These are phyloP conservation scores for Lyophyllum shimeji DNA, from an alignment of 768 basidiomycete species.

Conservation along the genomic window DNA sequence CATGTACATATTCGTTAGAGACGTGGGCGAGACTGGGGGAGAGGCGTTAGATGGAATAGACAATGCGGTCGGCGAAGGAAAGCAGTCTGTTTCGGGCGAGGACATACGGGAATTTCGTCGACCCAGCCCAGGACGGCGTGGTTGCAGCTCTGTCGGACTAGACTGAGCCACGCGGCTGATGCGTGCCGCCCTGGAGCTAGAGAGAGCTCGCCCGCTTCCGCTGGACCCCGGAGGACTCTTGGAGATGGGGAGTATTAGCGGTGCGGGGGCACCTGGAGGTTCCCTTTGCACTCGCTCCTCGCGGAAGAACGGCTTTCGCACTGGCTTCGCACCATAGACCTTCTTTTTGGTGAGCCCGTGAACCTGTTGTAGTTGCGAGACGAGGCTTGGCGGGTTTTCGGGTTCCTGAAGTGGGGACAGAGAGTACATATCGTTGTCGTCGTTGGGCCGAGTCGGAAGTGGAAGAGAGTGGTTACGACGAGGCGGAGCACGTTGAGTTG, in stretches of 20 bases:
- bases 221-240: constrained; percentile 13
- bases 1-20: constrained; percentile 7
- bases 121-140: constrained; percentile 28
- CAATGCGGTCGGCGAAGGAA: constrained; percentile 18
- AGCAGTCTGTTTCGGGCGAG: constrained; percentile 34
- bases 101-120: constrained; percentile 34
- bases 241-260: constrained; percentile 24
- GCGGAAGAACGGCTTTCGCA: constrained; percentile 51
- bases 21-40: constrained; percentile 22
- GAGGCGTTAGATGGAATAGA: constrained; percentile 13
- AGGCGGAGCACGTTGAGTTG: constrained; percentile 19
- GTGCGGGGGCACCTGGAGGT: constrained; percentile 23
- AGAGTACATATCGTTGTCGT: constrained; percentile 11
- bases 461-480: constrained; percentile 38
- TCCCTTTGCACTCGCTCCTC: constrained; percentile 43
- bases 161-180: constrained; percentile 31
- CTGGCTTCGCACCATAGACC: constrained; percentile 53
- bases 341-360: constrained; percentile 75
- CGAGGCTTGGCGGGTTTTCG: constrained; percentile 46
- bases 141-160: constrained; percentile 31
- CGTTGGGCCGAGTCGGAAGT: constrained; percentile 11
- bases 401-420: constrained; percentile 17
- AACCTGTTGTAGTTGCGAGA: constrained; percentile 61
- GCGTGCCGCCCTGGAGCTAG: constrained; percentile 35
- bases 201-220: constrained; percentile 30